phyloP scores from a whole-genome alignment of 2,329 filamentous ascomycete genomes.

The Hypoxylon sp. region DNA sequence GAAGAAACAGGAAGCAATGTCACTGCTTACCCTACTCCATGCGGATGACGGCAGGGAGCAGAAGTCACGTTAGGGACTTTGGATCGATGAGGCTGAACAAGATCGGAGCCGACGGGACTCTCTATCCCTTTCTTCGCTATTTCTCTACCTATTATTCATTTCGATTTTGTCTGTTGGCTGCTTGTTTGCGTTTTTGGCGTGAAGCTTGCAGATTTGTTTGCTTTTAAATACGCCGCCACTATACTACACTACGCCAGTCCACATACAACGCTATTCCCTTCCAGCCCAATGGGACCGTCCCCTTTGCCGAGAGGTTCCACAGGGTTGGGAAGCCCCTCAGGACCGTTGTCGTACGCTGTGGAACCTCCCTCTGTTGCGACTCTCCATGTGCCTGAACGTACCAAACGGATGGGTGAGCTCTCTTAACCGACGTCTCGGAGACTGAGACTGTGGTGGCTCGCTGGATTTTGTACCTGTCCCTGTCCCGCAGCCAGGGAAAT shows the following conservation, averaged over 20 bases:
- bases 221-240: constrained; percentile 22
- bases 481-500: constrained; percentile 24
- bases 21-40: constrained; percentile 2
- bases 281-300: constrained; percentile 37
- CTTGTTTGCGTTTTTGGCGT: constrained; percentile 14
- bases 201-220: constrained; percentile 27
- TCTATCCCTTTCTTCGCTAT: neutral
- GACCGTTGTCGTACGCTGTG: constrained; percentile 23
- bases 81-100: constrained; percentile 14
- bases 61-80: constrained; percentile 8
- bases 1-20: neutral
- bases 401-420: constrained; percentile 21
- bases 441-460: constrained; percentile 17
- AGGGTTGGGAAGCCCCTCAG: constrained; percentile 29
- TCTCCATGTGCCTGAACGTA: constrained; percentile 33
- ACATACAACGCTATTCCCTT: constrained; percentile 20
- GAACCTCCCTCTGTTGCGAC: constrained; percentile 20
- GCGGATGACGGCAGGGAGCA: constrained; percentile 12
- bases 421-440: constrained; percentile 29
- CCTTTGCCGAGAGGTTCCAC: constrained; percentile 43
- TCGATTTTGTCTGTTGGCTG: neutral
- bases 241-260: too few species aligned
- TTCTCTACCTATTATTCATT: neutral
- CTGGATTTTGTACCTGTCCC: constrained; percentile 13
- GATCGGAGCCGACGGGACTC: constrained; percentile 4